These are phyloP conservation scores for Boletus subcaerulescens DNA, from an alignment of 768 basidiomycete genomes.

Conservation along the genomic window DNA sequence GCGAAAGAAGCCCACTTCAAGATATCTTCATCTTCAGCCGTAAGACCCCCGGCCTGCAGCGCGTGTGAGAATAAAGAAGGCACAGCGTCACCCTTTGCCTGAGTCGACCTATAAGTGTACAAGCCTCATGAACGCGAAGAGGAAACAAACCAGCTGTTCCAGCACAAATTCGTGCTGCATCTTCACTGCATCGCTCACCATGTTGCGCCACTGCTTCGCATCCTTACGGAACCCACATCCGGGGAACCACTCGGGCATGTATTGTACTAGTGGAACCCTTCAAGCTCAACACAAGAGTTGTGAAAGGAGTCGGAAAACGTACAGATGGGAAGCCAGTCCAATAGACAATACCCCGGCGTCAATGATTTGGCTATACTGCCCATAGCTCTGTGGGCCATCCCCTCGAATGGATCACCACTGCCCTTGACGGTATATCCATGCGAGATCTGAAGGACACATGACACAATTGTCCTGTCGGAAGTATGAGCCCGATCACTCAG, in stretches of 20 bases:
- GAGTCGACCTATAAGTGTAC: background rate
- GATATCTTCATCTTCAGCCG: constrained; percentile 7
- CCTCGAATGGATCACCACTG: constrained; percentile 32
- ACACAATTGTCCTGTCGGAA: constrained; percentile 30
- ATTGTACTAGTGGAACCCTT: constrained; percentile 1
- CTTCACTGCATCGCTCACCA: background rate
- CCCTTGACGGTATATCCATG: constrained; percentile 34
- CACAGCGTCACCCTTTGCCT: constrained; percentile 4
- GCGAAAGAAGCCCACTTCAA: constrained; percentile 10
- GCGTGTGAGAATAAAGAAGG: constrained; percentile 8
- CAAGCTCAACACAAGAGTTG: background rate
- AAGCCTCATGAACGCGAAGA: background rate
- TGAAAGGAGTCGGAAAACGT: background rate
- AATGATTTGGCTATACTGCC: background rate
- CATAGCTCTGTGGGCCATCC: constrained; percentile 25
- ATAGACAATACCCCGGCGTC: constrained; percentile 4
- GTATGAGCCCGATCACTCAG: background rate
- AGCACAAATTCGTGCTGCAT: background rate
- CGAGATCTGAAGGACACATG: constrained; percentile 31
- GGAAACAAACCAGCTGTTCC: constrained; percentile 7
- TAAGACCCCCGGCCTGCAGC: background rate
- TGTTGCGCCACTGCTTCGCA: background rate
- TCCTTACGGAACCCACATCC: constrained; percentile 7
- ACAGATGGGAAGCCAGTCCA: constrained; percentile 7
- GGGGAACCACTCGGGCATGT: constrained; percentile 16